These are phyloP conservation scores for Infundibulicybe gibba DNA, from an alignment of 768 basidiomycete genomes.

Conservation along the genomic window DNA sequence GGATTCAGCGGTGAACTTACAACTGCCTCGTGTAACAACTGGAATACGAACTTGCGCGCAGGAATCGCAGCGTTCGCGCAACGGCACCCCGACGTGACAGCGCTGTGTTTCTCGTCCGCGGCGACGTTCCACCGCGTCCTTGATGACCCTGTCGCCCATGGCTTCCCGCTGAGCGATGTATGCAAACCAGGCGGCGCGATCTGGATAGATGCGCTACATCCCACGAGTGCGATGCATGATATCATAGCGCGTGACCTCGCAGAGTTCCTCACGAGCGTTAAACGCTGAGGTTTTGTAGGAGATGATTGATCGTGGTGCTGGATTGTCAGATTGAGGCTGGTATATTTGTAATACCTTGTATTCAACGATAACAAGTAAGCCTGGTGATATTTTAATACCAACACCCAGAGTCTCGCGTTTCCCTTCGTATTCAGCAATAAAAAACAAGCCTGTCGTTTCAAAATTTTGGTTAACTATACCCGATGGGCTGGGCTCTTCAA, in stretches of 20 bases:
- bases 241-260: constrained; percentile 41
- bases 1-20: not conserved
- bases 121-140: constrained; percentile 42
- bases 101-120: constrained; percentile 47
- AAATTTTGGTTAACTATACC: too few relatives aligned
- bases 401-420: too few relatives aligned
- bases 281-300: not conserved
- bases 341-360: too few relatives aligned
- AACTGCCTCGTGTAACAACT: constrained; percentile 17
- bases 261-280: constrained; percentile 26
- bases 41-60: constrained; percentile 42
- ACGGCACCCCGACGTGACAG: constrained; percentile 39
- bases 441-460: too few relatives aligned
- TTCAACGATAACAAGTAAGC: too few relatives aligned
- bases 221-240: constrained; percentile 47
- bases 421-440: too few relatives aligned
- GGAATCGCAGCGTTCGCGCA: constrained; percentile 29
- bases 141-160: constrained; percentile 38
- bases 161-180: constrained; percentile 30
- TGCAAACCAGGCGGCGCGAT: constrained; percentile 31
- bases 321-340: too few relatives aligned
- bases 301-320: too few relatives aligned
- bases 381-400: too few relatives aligned
- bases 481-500: too few relatives aligned
- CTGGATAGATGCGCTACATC: constrained; percentile 54